Evolutionary conservation across 305 asterid genomes (phyloP).

Genomic region (Plantago rigida): DNA sequence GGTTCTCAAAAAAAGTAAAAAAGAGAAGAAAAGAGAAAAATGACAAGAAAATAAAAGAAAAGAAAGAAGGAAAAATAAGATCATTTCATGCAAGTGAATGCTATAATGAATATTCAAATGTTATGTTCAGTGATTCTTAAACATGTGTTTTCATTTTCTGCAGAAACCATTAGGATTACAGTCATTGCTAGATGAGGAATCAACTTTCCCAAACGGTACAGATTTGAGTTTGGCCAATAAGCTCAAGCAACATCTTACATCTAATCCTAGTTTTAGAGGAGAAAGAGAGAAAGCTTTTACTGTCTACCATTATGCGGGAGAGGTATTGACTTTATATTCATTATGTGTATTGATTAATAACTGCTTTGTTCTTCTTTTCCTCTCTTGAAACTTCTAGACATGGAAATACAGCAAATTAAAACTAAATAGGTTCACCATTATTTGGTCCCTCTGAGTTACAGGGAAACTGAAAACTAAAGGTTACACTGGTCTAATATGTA

Average conservation of each 20-base stretch:
- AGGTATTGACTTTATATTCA: conserved; percentile 43
- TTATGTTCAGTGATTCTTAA: neutral
- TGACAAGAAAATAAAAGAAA: too few species aligned
- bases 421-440: too few species aligned
- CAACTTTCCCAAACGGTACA: conserved; percentile 94
- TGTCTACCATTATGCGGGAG: conserved; percentile 92
- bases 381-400: too few species aligned
- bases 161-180: conserved; percentile 92
- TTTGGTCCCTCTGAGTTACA: too few species aligned
- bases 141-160: conserved; percentile 23
- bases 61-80: too few species aligned
- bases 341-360: conserved; percentile 3
- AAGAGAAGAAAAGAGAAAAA: too few species aligned
- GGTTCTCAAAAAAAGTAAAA: too few species aligned
- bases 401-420: too few species aligned
- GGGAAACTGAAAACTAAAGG: too few species aligned
- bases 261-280: conserved; percentile 78
- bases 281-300: conserved; percentile 79
- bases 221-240: conserved; percentile 93
- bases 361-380: neutral
- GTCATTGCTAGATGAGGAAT: conserved; percentile 92
- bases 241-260: conserved; percentile 79
- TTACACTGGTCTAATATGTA: too few species aligned
- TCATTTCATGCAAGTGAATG: too few species aligned
- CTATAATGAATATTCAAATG: too few species aligned